phyloP scores from a whole-genome alignment of 2,329 filamentous ascomycete species.

The Stenocarpella maydis region DNA sequence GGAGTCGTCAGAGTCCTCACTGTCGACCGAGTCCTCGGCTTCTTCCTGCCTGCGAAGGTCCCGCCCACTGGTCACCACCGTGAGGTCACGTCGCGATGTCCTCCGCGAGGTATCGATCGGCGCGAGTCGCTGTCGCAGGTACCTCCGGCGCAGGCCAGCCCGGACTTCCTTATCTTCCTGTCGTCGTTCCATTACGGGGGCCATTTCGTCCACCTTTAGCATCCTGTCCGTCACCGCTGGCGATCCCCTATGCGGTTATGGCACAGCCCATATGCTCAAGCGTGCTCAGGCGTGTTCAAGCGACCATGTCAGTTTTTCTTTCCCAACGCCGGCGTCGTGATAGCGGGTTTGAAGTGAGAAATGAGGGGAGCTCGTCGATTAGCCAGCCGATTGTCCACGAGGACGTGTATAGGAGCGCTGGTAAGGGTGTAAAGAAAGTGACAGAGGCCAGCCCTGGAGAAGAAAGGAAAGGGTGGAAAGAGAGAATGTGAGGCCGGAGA shows the following conservation, averaged over 20 bases:
- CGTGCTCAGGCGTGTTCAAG: constrained; percentile 23
- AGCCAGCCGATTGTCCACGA: not conserved
- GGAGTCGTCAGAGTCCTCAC: constrained; percentile 26
- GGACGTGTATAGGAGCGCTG: constrained; percentile 2
- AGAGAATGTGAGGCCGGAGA: not conserved
- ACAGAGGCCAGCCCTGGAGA: constrained; percentile 35
- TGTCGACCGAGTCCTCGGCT: constrained; percentile 17
- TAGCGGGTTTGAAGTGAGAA: not conserved
- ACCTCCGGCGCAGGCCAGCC: not conserved
- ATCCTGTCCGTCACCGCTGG: constrained; percentile 19
- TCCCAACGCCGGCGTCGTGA: constrained; percentile 34
- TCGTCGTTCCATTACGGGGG: constrained; percentile 28
- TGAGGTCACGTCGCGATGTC: not conserved
- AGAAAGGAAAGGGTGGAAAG: not conserved
- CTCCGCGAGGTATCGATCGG: not conserved
- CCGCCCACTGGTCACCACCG: not conserved
- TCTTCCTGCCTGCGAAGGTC: constrained; percentile 15
- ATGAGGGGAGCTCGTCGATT: not conserved
- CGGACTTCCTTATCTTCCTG: not conserved
- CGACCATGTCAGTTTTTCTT: constrained; percentile 30
- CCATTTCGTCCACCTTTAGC: constrained; percentile 33
- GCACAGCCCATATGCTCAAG: constrained; percentile 17
- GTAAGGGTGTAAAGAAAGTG: constrained; percentile 10
- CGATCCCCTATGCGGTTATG: constrained; percentile 11
- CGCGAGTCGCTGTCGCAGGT: constrained; percentile 12